Evolutionary conservation across 495 filamentous ascomycete genomes (phyloP), one percentile per base, ranked within the genome.

Genomic region (Umbilicaria muhlenbergii): DNA sequence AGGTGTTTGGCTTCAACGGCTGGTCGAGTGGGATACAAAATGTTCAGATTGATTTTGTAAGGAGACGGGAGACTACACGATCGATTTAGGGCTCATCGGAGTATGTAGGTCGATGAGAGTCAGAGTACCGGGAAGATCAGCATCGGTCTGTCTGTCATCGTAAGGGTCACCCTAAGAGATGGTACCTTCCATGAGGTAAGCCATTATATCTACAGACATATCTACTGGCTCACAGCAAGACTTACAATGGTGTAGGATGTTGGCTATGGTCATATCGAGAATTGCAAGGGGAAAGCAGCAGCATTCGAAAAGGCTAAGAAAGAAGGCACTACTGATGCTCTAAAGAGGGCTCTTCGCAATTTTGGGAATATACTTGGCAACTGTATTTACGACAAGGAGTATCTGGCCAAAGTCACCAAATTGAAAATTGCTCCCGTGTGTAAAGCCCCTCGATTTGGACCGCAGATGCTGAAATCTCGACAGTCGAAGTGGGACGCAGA

Each of bases 291-390:
- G 19, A 96, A 96, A 63, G 89, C 86, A 0, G 77, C 83, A 6
- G 89, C 86, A 2, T 95, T 94, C 53, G 89, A 96, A 58, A 96
- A 96, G 58, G 86, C 89, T 1, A 96, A 95, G 64, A 98, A 98
- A 57, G 87, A 96, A 63, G 92, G 83, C 5, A 93, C 86, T 15
- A 96, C 91, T 16, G 91, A 98, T 67, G 88, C 74, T 0, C 61
- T 96, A 48, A 98, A 98, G 62, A 73, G 91, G 44, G 74, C 92
- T 10, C 58, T 98, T 49, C 74, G 88, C 19, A 94, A 79, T 46
- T 98, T 98, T 62, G 91, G 91, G 36, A 98, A 98, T 54, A 79
- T 95, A 12, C 69, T 98, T 45, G 91, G 91, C 14, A 96, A 96
- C 59, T 98, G 91, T 63, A 75, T 98, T 43, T 94, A 96, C 65